Conservation (phyloP, 164 flowering plant genomes). For the Vitis rupestris region DNA sequence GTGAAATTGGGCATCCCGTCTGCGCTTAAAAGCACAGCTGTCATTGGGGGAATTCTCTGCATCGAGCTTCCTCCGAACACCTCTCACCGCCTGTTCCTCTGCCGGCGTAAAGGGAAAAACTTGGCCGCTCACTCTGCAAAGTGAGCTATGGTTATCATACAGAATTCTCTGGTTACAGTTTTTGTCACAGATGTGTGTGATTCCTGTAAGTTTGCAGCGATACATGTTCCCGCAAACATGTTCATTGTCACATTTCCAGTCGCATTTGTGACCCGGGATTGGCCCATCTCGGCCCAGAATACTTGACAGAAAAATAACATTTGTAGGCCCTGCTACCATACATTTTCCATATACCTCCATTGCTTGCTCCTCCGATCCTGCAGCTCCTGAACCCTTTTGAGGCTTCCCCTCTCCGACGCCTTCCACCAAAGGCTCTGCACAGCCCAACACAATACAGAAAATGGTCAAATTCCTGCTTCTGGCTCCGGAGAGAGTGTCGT, state of each 20-base stretch:
- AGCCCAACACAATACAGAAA: conserved; percentile 27
- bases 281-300: conserved; percentile 81
- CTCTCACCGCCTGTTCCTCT: conserved; percentile 89
- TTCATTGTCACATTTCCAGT: conserved; percentile 89
- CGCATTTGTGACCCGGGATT: conserved; percentile 78
- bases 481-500: too few relatives aligned
- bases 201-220: conserved; percentile 91
- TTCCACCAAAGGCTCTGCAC: conserved; percentile 40
- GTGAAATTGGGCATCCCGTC: conserved; percentile 68
- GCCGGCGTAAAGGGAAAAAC: conserved; percentile 74
- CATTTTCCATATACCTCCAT: conserved; percentile 87
- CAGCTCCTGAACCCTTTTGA: background rate
- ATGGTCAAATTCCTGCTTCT: background rate
- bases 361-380: conserved; percentile 15
- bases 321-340: conserved; percentile 59
- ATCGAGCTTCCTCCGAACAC: conserved; percentile 90
- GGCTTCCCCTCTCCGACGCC: background rate
- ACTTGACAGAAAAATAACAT: conserved; percentile 86
- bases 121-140: conserved; percentile 88
- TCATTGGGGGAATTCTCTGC: conserved; percentile 62
- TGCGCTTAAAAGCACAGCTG: conserved; percentile 80
- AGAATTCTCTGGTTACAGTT: conserved; percentile 97
- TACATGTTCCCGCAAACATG: conserved; percentile 90
- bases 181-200: conserved; percentile 96
- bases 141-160: conserved; percentile 91